Evolutionary conservation across 2,329 filamentous ascomycete species (phyloP), one percentile per base, ranked within the genome.

Genomic region (Fusarium sublunatum): DNA sequence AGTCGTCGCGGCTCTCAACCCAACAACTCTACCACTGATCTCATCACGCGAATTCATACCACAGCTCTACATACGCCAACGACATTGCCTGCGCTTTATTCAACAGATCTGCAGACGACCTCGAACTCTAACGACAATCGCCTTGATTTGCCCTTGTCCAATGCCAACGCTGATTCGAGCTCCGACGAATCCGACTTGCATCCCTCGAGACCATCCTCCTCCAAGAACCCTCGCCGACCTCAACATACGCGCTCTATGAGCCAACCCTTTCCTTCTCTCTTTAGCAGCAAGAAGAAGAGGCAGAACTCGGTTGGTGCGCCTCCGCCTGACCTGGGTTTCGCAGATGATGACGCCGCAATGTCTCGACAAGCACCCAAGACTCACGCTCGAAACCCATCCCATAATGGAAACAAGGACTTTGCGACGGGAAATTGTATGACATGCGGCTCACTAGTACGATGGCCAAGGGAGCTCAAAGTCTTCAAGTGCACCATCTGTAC

Each of bases 401-500:
- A 70, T 19, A 71, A 64, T 26, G 75, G 73, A 29, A 79, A 74
- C 64, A 86, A 83, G 66, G 86, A 91, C 66, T 86, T 89, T 70
- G 81, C 82, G 26, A 88, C 86, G 29, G 90, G 91, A 22, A 88
- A 86, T 68, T 97, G 93, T 74, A 93, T 94, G 86, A 93, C 92
- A 31, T 97, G 93, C 75, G 91, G 89, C 69, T 90, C 90, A 51
- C 86, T 88, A 53, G 89, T 96, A 64, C 85, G 90, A 53, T 96
- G 92, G 89, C 92, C 92, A 2, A 86, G 83, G 61, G 86, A 89
- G 49, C 77, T 93, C 60, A 85, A 85, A 32, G 85, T 89, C 34
- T 96, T 95, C 75, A 86, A 92, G 68, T 97, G 93, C 75, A 90
- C 91, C 38, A 89, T 91, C 51, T 97, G 93, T 75, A 79, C 91